These are phyloP conservation scores for Diddensiella santjacobensis DNA, from an alignment of 805 yeast species.

Conservation along the genomic window DNA sequence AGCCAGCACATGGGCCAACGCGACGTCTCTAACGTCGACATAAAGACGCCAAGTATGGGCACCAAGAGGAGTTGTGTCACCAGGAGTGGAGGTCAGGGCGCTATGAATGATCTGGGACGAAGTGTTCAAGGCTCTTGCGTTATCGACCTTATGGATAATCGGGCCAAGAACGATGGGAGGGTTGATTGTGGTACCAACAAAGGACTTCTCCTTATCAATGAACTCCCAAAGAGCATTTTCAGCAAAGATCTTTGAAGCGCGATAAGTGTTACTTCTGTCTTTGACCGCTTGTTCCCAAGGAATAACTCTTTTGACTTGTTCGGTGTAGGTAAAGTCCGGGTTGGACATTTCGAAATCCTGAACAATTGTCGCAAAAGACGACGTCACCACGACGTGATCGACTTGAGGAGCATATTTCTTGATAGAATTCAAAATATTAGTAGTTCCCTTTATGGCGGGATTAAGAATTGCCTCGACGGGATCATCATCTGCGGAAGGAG, in stretches of 20 bases:
- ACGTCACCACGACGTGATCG: constrained; percentile 44
- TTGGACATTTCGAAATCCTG: constrained; percentile 27
- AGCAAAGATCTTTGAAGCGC: constrained; percentile 51
- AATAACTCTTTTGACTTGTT: constrained; percentile 34
- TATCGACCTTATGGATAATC: constrained; percentile 26
- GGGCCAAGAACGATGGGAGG: constrained; percentile 36
- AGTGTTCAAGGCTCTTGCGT: constrained; percentile 21
- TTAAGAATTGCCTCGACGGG: constrained; percentile 39
- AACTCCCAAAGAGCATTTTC: constrained; percentile 59
- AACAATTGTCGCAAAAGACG: constrained; percentile 41
- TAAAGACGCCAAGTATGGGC: constrained; percentile 2
- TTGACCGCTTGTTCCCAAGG: constrained; percentile 28
- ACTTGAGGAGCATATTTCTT: constrained; percentile 39
- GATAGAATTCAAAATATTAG: constrained; percentile 40
- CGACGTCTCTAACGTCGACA: constrained; percentile 63
- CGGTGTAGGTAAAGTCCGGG: constrained; percentile 40
- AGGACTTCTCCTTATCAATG: constrained; percentile 31
- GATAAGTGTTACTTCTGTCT: constrained; percentile 18
- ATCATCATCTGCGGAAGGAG: constrained; percentile 34
- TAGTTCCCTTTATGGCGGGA: constrained; percentile 50
- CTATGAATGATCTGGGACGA: constrained; percentile 7
- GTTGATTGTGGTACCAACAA: constrained; percentile 27
- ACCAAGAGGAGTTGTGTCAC: background rate
- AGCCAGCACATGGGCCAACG: constrained; percentile 52
- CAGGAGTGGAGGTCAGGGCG: constrained; percentile 1